Conservation (phyloP, 148 eudicot species). For the Rhododendron molle region DNA sequence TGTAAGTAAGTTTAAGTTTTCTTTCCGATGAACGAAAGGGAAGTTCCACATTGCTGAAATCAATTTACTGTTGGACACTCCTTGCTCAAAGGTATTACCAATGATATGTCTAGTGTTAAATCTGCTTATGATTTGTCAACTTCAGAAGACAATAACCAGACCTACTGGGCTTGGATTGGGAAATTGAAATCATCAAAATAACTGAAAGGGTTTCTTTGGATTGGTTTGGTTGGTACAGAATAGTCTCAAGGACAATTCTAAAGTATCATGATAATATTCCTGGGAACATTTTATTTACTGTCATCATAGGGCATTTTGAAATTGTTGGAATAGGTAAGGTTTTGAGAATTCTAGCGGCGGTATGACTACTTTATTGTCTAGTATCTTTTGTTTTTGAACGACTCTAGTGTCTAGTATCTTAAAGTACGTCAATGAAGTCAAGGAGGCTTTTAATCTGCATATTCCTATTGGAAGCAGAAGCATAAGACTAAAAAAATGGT, state of each 20-base stretch:
- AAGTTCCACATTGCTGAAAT: not conserved
- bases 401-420: not conserved
- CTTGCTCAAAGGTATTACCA: not conserved
- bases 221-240: not conserved
- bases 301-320: not conserved
- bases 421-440: not conserved
- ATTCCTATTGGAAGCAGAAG: not conserved
- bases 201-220: not conserved
- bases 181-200: not conserved
- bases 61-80: not conserved
- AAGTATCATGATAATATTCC: not conserved
- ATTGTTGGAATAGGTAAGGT: not conserved
- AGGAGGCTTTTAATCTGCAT: not conserved
- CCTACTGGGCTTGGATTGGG: not conserved
- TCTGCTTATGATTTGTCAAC: not conserved
- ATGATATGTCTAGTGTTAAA: not conserved
- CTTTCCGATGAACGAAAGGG: not conserved
- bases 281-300: not conserved
- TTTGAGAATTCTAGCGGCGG: not conserved
- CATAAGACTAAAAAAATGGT: not conserved
- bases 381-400: not conserved
- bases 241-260: not conserved
- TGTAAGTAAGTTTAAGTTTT: not conserved
- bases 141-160: not conserved
- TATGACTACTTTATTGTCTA: not conserved